Percentiles rank a stretch among this genome's conserved stretches.
Conservation (phyloP, 805 yeast species). For the Metschnikowia rubicola region DNA sequence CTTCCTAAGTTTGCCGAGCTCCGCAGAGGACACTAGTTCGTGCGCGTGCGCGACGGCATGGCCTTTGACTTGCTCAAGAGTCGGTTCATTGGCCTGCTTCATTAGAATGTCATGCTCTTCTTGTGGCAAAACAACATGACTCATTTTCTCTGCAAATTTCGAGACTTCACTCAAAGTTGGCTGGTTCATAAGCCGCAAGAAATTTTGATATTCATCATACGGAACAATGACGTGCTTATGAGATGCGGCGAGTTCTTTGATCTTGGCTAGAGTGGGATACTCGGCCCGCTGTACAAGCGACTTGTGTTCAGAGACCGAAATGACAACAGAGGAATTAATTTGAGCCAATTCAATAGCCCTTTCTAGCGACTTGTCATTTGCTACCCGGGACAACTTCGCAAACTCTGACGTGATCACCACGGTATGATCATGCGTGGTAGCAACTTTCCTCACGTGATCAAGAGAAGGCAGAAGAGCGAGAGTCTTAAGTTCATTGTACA, state of each 20-base stretch:
- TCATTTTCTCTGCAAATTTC: conserved; percentile 11
- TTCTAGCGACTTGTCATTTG: background rate
- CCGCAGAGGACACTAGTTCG: conserved; percentile 3
- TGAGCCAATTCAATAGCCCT: conserved; percentile 26
- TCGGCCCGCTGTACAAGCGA: conserved; percentile 11
- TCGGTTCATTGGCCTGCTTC: conserved; percentile 7
- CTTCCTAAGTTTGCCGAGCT: conserved; percentile 1
- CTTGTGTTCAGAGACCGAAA: conserved; percentile 27
- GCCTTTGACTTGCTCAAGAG: conserved; percentile 4
- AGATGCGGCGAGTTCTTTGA: conserved; percentile 12
- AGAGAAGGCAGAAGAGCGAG: conserved; percentile 10
- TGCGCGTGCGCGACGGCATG: conserved; percentile 5
- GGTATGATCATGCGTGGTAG: conserved; percentile 3
- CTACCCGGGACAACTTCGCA: background rate
- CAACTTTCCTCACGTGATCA: conserved; percentile 7
- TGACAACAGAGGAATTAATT: conserved; percentile 26
- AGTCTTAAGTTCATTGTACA: conserved; percentile 1
- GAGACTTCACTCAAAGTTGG: conserved; percentile 20
- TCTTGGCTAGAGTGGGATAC: conserved; percentile 20
- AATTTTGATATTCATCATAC: conserved; percentile 10
- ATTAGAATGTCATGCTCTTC: conserved; percentile 6
- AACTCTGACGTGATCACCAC: conserved; percentile 3
- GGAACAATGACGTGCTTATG: conserved; percentile 16
- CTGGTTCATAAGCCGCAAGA: conserved; percentile 5
- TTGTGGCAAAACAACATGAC: conserved; percentile 12